Percentiles rank a stretch among this genome's conserved stretches.
Evolutionary conservation across 441 rosid genomes (phyloP).

Genomic region (Erysimum pusillum): DNA sequence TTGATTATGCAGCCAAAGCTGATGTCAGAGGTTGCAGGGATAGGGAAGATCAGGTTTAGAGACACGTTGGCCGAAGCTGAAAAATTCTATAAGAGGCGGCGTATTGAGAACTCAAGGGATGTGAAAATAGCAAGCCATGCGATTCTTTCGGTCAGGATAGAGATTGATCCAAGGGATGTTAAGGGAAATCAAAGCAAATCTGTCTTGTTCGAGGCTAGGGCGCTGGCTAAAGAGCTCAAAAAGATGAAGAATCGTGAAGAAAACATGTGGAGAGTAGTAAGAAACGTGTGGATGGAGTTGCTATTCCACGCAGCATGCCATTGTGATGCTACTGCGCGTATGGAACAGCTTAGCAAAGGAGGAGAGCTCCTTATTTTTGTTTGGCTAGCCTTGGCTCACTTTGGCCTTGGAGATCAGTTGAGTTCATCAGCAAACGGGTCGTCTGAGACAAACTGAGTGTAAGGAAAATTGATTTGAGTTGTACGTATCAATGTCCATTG

Average conservation of each 20-base stretch:
- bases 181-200: conserved; percentile 15
- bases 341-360: conserved; percentile 33
- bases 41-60: conserved; percentile 57
- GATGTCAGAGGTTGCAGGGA: conserved; percentile 61
- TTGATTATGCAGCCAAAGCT: conserved; percentile 55
- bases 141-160: not conserved
- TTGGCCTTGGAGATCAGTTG: conserved; percentile 11
- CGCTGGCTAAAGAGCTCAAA: conserved; percentile 21
- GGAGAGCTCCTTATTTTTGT: conserved; percentile 28
- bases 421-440: not conserved
- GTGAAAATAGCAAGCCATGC: not conserved
- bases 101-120: conserved; percentile 5
- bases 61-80: conserved; percentile 61
- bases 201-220: conserved; percentile 13
- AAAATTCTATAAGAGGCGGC: conserved; percentile 43
- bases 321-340: not conserved
- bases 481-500: not conserved
- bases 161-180: not conserved
- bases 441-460: not conserved
- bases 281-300: conserved; percentile 33
- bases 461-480: not conserved
- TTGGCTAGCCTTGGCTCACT: conserved; percentile 24
- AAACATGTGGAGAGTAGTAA: conserved; percentile 6
- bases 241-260: not conserved
- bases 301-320: not conserved